Percentiles rank a stretch among this genome's conserved stretches.
Conservation (phyloP, 1,284 basidiomycete species). For the Caloboletus inedulis region DNA sequence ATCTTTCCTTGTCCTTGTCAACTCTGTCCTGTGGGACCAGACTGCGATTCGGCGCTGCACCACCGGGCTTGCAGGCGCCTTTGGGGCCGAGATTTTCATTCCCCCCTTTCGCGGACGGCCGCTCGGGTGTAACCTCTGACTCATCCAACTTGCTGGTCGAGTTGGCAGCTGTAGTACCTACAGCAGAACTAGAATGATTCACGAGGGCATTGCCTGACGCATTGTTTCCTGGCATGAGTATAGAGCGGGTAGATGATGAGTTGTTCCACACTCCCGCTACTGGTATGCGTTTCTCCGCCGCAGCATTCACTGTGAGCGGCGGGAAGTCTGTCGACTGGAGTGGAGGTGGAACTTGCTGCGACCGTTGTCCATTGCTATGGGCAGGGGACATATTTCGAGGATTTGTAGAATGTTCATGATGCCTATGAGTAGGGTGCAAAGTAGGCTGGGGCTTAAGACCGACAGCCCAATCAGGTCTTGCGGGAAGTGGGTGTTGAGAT, state of each 20-base stretch:
- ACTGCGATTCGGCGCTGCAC: conserved; percentile 11
- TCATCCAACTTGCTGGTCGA: conserved; percentile 42
- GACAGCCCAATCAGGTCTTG: conserved; percentile 82
- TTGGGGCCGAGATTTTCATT: conserved; percentile 59
- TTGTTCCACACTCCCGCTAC: conserved; percentile 69
- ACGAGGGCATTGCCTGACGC: conserved; percentile 33
- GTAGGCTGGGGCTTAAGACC: conserved; percentile 71
- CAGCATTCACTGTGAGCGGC: conserved; percentile 49
- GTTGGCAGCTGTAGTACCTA: conserved; percentile 11
- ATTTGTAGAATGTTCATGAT: conserved; percentile 38
- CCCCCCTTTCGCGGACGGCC: conserved; percentile 46
- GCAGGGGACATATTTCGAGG: conserved; percentile 43
- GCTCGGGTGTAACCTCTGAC: conserved; percentile 46
- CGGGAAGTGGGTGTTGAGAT: conserved; percentile 73
- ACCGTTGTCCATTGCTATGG: conserved; percentile 34
- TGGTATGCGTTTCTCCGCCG: conserved; percentile 48
- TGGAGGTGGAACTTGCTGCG: conserved; percentile 38
- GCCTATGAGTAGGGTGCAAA: conserved; percentile 47
- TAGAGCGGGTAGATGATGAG: conserved; percentile 49
- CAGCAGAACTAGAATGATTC: conserved; percentile 34
- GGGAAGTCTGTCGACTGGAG: conserved; percentile 70
- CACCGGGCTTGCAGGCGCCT: conserved; percentile 24
- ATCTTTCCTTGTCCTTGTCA: conserved; percentile 33
- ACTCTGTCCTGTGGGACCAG: conserved; percentile 23
- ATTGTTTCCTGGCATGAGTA: conserved; percentile 42